phyloP scores from a whole-genome alignment of 2,329 filamentous ascomycete species.

The Chrysoporthe austroafricana region DNA sequence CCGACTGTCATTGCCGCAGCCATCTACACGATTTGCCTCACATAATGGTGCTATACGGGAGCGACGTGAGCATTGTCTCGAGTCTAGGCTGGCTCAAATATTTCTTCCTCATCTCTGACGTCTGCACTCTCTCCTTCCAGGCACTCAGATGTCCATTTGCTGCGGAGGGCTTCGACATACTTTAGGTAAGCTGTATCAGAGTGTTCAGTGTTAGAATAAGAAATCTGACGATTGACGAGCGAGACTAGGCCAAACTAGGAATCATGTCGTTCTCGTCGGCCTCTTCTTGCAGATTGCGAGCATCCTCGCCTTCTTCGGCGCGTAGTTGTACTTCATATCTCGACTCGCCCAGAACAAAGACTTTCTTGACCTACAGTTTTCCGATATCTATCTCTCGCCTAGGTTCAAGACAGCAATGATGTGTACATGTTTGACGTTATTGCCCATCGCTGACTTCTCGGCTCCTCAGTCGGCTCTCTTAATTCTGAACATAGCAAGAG shows the following conservation, averaged over 20 bases:
- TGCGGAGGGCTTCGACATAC: conserved; percentile 39
- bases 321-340: conserved; percentile 47
- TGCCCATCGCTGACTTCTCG: background rate
- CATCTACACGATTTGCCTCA: conserved; percentile 51
- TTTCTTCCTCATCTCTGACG: conserved; percentile 40
- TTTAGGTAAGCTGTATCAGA: conserved; percentile 40
- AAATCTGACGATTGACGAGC: conserved; percentile 24
- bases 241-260: conserved; percentile 39
- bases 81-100: conserved; percentile 41
- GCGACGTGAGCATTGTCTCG: conserved; percentile 42
- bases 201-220: background rate
- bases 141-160: conserved; percentile 46
- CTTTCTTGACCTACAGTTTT: conserved; percentile 44
- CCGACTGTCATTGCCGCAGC: conserved; percentile 50
- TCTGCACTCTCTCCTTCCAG: conserved; percentile 41
- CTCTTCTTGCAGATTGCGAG: conserved; percentile 48
- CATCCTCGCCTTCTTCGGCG: conserved; percentile 44
- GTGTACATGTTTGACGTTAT: conserved; percentile 40
- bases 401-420: conserved; percentile 50
- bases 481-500: background rate
- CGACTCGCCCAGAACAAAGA: conserved; percentile 43
- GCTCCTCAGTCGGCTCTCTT: background rate
- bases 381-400: conserved; percentile 45
- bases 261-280: conserved; percentile 47
- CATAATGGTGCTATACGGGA: conserved; percentile 51